Conservation (phyloP, 1,139 yeast genomes). For the Pichia sorboxylosa region DNA sequence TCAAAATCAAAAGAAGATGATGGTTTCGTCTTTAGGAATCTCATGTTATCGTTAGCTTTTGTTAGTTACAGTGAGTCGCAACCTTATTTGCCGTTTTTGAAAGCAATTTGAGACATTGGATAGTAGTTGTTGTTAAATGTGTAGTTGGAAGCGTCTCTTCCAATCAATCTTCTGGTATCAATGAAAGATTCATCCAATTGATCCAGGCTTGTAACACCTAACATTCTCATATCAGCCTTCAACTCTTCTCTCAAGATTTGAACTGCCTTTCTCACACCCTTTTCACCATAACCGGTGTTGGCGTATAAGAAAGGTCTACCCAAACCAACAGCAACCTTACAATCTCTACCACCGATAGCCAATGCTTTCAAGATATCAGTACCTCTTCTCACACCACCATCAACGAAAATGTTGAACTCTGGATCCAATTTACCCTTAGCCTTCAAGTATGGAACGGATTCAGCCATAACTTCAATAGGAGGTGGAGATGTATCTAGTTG, state of each 20-base stretch:
- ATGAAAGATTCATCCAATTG: constrained; percentile 26
- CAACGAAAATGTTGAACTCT: constrained; percentile 35
- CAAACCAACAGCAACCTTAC: constrained; percentile 35
- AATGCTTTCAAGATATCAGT: constrained; percentile 43
- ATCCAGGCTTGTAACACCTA: constrained; percentile 32
- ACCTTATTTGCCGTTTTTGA: constrained; percentile 10
- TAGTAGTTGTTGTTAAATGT: constrained; percentile 11
- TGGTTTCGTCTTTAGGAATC: too few relatives aligned
- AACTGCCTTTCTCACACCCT: constrained; percentile 34
- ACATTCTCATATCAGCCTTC: constrained; percentile 34
- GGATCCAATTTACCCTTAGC: constrained; percentile 19
- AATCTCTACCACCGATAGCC: constrained; percentile 36
- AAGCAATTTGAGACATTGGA: constrained; percentile 12
- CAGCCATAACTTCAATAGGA: constrained; percentile 39
- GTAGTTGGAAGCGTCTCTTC: constrained; percentile 27
- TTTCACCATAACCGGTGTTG: constrained; percentile 40
- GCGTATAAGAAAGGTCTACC: constrained; percentile 40
- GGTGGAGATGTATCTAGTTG: constrained; percentile 40
- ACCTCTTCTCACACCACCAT: constrained; percentile 47
- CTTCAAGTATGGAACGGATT: constrained; percentile 32
- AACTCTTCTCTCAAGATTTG: constrained; percentile 36
- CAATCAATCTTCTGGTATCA: constrained; percentile 25
- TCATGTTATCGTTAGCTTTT: too few relatives aligned
- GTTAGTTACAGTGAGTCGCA: too few relatives aligned
- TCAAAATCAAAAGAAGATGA: too few relatives aligned